These are phyloP conservation scores for Monilinia laxa DNA, from an alignment of 2,329 filamentous ascomycete genomes.

Conservation along the genomic window DNA sequence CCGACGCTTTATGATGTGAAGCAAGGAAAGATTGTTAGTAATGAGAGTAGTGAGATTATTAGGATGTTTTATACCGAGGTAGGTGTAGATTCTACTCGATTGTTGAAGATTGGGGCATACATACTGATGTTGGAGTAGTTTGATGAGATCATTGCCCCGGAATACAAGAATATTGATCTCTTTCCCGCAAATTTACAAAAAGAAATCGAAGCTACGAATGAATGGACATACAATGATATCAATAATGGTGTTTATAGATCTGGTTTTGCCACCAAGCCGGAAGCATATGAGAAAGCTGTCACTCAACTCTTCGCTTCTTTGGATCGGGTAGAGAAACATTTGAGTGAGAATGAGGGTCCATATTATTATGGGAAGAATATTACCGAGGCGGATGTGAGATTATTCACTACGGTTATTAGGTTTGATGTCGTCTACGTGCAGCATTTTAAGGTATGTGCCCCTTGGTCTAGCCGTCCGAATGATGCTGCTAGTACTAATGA, in stretches of 20 bases:
- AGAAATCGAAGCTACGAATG: conserved; percentile 72
- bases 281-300: conserved; percentile 78
- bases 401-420: conserved; percentile 62
- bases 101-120: background rate
- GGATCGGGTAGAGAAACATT: conserved; percentile 71
- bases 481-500: background rate
- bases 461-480: conserved; percentile 43
- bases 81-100: conserved; percentile 49
- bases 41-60: conserved; percentile 82
- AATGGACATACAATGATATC: conserved; percentile 75
- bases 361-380: conserved; percentile 74
- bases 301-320: conserved; percentile 70
- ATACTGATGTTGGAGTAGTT: conserved; percentile 55
- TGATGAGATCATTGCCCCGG: conserved; percentile 63
- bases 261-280: conserved; percentile 81
- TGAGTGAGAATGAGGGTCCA: conserved; percentile 54
- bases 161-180: conserved; percentile 61
- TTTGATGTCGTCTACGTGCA: conserved; percentile 79
- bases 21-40: conserved; percentile 70
- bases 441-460: conserved; percentile 72
- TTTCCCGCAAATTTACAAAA: conserved; percentile 63
- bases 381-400: conserved; percentile 79
- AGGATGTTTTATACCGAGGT: conserved; percentile 75
- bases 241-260: conserved; percentile 73
- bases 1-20: conserved; percentile 67